Percentiles rank a stretch among this genome's conserved stretches.
Conservation (phyloP, 306 rosid species). For the Trifolium pratense region DNA sequence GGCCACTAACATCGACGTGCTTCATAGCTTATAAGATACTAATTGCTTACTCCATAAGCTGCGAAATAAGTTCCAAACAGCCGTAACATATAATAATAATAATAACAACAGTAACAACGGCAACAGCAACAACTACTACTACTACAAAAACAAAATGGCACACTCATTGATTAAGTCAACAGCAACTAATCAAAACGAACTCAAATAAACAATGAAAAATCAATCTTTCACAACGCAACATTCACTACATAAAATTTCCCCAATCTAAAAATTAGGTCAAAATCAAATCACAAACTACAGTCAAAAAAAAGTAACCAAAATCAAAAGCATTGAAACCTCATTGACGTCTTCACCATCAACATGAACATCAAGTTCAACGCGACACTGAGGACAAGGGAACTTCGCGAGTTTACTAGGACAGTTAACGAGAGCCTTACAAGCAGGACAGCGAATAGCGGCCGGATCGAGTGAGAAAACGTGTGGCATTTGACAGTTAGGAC, state of each 20-base stretch:
- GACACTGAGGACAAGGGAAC: slow-evolving; percentile 80
- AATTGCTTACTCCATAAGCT: too few species aligned
- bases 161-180: not conserved
- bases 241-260: not conserved
- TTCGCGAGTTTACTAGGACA: slow-evolving; percentile 65
- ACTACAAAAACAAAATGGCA: not conserved
- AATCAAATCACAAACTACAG: not conserved
- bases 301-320: not conserved
- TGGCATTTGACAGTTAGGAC: slow-evolving; percentile 70
- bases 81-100: not conserved
- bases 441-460: slow-evolving; percentile 57
- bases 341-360: slow-evolving; percentile 41
- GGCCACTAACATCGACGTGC: too few species aligned
- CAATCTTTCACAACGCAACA: not conserved
- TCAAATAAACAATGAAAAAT: not conserved
- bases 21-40: too few species aligned
- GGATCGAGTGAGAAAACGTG: slow-evolving; percentile 56
- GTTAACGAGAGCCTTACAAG: slow-evolving; percentile 70
- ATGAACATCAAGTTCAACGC: slow-evolving; percentile 63
- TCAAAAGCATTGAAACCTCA: slow-evolving; percentile 31
- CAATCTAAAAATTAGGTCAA: slow-evolving; percentile 25
- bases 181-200: not conserved
- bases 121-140: not conserved
- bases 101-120: not conserved
- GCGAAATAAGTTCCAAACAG: too few species aligned